Percentiles rank a stretch among this genome's conserved stretches.
These are phyloP conservation scores for Trifolium pratense DNA, from an alignment of 306 rosid genomes.

Conservation along the genomic window DNA sequence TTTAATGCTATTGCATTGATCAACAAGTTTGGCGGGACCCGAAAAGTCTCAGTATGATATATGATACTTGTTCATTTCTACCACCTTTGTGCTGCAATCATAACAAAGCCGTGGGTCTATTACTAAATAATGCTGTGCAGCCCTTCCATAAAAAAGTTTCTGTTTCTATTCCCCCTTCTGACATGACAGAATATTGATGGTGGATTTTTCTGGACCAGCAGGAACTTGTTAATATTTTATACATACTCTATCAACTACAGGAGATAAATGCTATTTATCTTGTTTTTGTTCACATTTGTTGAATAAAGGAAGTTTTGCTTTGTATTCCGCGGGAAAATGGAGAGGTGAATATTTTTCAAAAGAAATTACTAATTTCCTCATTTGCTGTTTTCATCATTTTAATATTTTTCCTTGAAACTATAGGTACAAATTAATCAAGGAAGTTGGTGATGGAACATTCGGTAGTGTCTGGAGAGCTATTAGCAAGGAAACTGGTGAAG, in stretches of 20 bases:
- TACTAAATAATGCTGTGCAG: constrained; percentile 76
- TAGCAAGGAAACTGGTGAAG: constrained; percentile 90
- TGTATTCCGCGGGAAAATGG: constrained; percentile 68
- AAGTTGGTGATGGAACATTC: constrained; percentile 98
- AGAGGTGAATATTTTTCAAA: constrained; percentile 63
- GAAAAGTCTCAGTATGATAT: constrained; percentile 67
- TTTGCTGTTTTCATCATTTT: constrained; percentile 7
- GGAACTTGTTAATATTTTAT: constrained; percentile 56
- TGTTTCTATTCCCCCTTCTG: constrained; percentile 63
- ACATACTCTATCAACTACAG: constrained; percentile 53
- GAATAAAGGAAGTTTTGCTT: constrained; percentile 75
- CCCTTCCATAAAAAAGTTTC: constrained; percentile 65
- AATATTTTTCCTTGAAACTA: background rate
- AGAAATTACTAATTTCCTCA: background rate
- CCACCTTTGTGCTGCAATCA: constrained; percentile 45
- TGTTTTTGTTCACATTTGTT: constrained; percentile 57
- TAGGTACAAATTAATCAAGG: constrained; percentile 94
- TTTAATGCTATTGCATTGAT: constrained; percentile 50
- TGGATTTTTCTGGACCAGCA: constrained; percentile 65
- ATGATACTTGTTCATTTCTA: constrained; percentile 52
- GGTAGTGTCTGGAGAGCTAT: constrained; percentile 98
- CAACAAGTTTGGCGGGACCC: constrained; percentile 47
- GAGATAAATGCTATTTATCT: constrained; percentile 75
- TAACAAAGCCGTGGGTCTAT: constrained; percentile 53
- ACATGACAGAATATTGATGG: constrained; percentile 71